Evolutionary conservation across 768 basidiomycete species (phyloP).

Genomic region (Coprinopsis sp.): DNA sequence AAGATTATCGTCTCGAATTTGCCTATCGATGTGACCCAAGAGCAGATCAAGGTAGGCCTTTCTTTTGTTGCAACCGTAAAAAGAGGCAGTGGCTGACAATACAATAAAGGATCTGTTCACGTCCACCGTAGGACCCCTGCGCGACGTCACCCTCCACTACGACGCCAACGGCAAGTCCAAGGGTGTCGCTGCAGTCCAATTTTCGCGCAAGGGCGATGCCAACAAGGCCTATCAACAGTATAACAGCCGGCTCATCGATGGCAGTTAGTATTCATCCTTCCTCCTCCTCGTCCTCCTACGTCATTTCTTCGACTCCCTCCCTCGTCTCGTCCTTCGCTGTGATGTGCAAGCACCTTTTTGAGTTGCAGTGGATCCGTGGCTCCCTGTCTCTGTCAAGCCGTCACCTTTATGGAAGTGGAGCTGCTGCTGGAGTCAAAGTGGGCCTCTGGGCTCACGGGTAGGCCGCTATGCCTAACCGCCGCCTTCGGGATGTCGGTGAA

Average conservation of each 20-base stretch:
- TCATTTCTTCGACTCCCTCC: too few relatives aligned
- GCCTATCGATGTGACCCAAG: constrained; percentile 88
- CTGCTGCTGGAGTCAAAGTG: too few relatives aligned
- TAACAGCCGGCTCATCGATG: constrained; percentile 99
- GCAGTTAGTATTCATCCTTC: constrained; percentile 90
- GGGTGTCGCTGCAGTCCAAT: constrained; percentile 84
- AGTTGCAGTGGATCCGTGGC: constrained; percentile 38
- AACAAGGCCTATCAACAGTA: constrained; percentile 90
- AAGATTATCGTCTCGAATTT: constrained; percentile 98
- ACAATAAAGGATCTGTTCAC: constrained; percentile 79
- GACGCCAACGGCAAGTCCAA: constrained; percentile 84
- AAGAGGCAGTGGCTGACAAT: not conserved
- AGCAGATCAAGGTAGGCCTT: constrained; percentile 78
- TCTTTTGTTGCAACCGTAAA: not conserved
- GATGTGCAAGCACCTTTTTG: constrained; percentile 20
- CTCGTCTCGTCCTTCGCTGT: too few relatives aligned
- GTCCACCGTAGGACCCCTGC: constrained; percentile 83
- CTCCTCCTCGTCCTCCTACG: constrained; percentile 38
- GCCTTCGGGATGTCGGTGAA: too few relatives aligned
- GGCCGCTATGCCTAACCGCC: too few relatives aligned
- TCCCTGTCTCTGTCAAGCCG: constrained; percentile 38
- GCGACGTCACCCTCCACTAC: constrained; percentile 81
- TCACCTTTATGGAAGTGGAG: not conserved
- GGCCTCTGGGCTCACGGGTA: too few relatives aligned
- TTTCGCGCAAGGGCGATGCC: constrained; percentile 83